These are phyloP conservation scores for Saitozyma sp. DNA, from an alignment of 768 basidiomycete species.

Conservation along the genomic window DNA sequence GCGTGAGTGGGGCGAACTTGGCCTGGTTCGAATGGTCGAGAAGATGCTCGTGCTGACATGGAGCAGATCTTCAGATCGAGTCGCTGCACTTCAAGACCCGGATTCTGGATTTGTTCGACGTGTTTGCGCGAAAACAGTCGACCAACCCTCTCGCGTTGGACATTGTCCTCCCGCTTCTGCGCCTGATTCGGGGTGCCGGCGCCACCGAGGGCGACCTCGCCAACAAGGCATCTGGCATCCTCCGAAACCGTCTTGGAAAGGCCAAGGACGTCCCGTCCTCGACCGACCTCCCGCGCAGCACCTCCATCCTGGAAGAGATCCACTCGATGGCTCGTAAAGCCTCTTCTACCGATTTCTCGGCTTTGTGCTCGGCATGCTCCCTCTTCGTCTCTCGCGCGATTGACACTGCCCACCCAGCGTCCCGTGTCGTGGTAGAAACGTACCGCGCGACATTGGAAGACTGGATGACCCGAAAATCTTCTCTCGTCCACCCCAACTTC, in stretches of 20 bases:
- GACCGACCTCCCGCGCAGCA: constrained; percentile 56
- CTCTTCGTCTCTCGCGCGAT: constrained; percentile 67
- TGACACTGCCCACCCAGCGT: constrained; percentile 19
- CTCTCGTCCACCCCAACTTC: constrained; percentile 69
- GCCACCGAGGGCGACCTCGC: constrained; percentile 83
- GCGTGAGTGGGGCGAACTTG: constrained; percentile 38
- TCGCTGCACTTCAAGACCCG: constrained; percentile 96
- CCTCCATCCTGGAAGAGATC: constrained; percentile 62
- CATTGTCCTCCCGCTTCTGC: constrained; percentile 73
- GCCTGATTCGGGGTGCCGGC: constrained; percentile 66
- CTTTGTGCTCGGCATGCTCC: constrained; percentile 67
- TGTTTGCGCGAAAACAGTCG: constrained; percentile 73
- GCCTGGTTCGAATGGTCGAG: no score
- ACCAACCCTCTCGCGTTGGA: constrained; percentile 68
- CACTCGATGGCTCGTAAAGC: constrained; percentile 72
- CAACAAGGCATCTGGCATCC: constrained; percentile 79
- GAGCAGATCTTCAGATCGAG: constrained; percentile 68
- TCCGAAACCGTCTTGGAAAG: constrained; percentile 72
- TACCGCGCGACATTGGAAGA: constrained; percentile 72
- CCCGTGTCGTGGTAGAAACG: constrained; percentile 54
- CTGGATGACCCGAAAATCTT: constrained; percentile 78
- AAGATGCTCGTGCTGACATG: neutral
- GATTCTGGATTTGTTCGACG: constrained; percentile 90
- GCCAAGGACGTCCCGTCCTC: constrained; percentile 65
- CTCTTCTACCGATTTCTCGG: constrained; percentile 64